Base-by-base conservation (phyloP, 2,329 filamentous ascomycete species). In the Xylaria sp. region DNA sequence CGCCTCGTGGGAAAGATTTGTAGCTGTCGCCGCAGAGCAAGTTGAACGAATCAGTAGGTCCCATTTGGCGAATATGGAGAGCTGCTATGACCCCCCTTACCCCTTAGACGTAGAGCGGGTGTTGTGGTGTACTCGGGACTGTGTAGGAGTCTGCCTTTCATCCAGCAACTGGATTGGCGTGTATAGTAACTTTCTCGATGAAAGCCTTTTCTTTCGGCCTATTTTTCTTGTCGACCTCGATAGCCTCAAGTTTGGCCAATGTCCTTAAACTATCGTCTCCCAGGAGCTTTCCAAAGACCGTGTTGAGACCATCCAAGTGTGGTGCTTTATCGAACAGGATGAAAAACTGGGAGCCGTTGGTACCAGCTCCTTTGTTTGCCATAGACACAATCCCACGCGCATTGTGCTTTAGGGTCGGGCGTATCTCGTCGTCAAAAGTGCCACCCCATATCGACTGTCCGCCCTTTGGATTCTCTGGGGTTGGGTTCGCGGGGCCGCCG, bases 221-320 rank as follows among this genome's bases (percentile, higher is more conserved):
- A 74, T 86, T 90, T 85, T 95, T 96, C 82, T 90, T 92, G 79
- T 96, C 93, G 56, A 94, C 88, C 70, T 89, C 87, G 21, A 93
- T 79, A 24, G 81, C 85, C 82, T 96, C 93, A 75, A 96, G 85
- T 78, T 88, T 89, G 64, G 89, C 88, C 73, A 96, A 80, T 4
- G 91, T 92, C 42, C 84, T 87, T 56, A 89, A 75, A 64, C 87
- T 85, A 53, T 89, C 88, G 73, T 91, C 89, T 45, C 87, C 89
- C 64, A 91, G 84, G 39, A 95, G 84, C 78, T 90, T 90, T 11
- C 92, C 93, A 80, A 97, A 95, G 1, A 95, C 90, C 0, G 93
- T 94, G 77, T 96, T 96, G 78, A 93, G 87, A 4, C 92, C 93
- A 78, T 96, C 93, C 50, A 97, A 83, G 81, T 96, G 93, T 45